Base-by-base conservation (phyloP, 2,329 filamentous ascomycete species). In the Dactylellina leptospora region DNA sequence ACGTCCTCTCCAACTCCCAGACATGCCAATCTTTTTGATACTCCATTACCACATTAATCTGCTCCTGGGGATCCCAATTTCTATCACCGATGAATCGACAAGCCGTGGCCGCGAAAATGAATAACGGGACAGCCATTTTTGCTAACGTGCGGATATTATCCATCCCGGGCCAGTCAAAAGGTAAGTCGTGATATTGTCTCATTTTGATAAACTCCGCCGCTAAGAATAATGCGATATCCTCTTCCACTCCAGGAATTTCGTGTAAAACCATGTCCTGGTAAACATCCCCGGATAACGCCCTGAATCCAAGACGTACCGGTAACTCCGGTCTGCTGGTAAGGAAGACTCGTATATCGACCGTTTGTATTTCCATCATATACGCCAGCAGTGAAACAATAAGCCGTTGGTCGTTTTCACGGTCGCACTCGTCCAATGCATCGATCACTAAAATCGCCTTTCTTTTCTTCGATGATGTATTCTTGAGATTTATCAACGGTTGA, bases 251-350 rank as follows among this genome's bases (percentile, higher is more conserved):
- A 2, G 51, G 51, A 0, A 82, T 77, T 5, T 82, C 73, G 18
- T 83, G 80, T 1, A 83, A 78, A 1, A 77, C 56, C 1, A 82
- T 27, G 44, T 78, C 74, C 50, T 79, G 75, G 62, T 77, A 78
- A 0, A 33, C 77, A 42, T 75, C 77, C 1, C 74, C 11, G 3
- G 80, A 75, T 0, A 74, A 8, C 0, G 59, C 59, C n/a, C 50
- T 23, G 36, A 84, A 83, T 0, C 80, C 78, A 10, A 80, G 74
- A 0, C 79, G 78, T 20, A 82, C 78, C 0, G 78, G 78, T 0
- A 81, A 58, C 20, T 83, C 61, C 80, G 82, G 82, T 9, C 82
- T 77, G 44, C 81, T 83, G 0, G 82, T 83, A 0, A 83, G 16
- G 25, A 83, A 81, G 1, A 81, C 56, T 50, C 76, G 78, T 8